phyloP scores from a whole-genome alignment of 1,139 yeast species.

The Saccharomyces hybrid region DNA sequence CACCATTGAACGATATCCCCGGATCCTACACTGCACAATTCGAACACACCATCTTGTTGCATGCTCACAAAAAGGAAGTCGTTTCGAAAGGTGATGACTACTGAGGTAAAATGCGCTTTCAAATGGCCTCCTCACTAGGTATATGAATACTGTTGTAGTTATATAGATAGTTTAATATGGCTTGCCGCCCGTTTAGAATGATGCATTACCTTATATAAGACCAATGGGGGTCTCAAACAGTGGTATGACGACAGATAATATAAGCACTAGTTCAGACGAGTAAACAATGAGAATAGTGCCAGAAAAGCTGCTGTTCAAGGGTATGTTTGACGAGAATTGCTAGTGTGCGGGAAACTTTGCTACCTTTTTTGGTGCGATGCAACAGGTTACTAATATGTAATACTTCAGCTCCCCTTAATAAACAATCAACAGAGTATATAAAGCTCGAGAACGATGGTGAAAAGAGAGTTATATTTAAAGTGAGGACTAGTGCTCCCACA shows the following conservation, averaged over 20 bases:
- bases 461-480: slow-evolving; percentile 72
- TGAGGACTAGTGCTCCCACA: slow-evolving; percentile 96
- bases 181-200: neutral
- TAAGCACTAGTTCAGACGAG: neutral
- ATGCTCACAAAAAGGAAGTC: slow-evolving; percentile 89
- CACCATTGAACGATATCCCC: slow-evolving; percentile 81
- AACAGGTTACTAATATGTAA: slow-evolving; percentile 1
- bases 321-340: neutral
- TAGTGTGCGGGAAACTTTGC: neutral
- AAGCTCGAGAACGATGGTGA: slow-evolving; percentile 56
- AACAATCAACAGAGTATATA: slow-evolving; percentile 60
- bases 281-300: neutral
- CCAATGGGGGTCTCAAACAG: neutral
- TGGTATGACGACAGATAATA: neutral
- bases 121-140: neutral
- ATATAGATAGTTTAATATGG: neutral
- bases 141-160: neutral
- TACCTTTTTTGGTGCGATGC: neutral
- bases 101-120: slow-evolving; percentile 29
- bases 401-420: slow-evolving; percentile 51
- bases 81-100: slow-evolving; percentile 94
- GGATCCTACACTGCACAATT: slow-evolving; percentile 95
- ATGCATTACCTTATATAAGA: neutral
- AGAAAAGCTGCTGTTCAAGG: neutral
- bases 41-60: slow-evolving; percentile 88